A percentile compares a stretch with the other conserved stretches of the same genome.
These are phyloP conservation scores for Boeremia lycopersici DNA, from an alignment of 2,329 filamentous ascomycete species.

Conservation along the genomic window DNA sequence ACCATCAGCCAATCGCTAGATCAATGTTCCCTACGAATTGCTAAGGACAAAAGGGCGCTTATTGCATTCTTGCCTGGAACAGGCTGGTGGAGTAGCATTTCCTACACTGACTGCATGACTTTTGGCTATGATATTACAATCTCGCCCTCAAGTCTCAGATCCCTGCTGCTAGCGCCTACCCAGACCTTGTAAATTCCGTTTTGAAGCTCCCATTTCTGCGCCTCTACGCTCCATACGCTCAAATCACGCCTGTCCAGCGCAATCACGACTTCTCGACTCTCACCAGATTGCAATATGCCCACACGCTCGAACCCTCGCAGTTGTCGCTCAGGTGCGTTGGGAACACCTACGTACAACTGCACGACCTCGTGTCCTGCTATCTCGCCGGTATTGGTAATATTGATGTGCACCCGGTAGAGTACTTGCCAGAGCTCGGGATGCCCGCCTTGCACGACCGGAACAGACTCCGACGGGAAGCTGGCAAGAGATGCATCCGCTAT, in stretches of 20 bases:
- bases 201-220: slow-evolving; percentile 75
- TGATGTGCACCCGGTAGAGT: slow-evolving; percentile 68
- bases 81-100: too few species aligned
- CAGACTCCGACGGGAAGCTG: slow-evolving; percentile 18
- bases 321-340: slow-evolving; percentile 66
- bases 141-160: slow-evolving; percentile 32
- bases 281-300: slow-evolving; percentile 66
- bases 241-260: slow-evolving; percentile 77
- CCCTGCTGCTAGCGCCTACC: slow-evolving; percentile 46
- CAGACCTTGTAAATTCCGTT: slow-evolving; percentile 35
- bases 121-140: slow-evolving; percentile 15
- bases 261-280: slow-evolving; percentile 66
- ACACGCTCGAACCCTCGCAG: slow-evolving; percentile 83
- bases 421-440: slow-evolving; percentile 66
- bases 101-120: background rate
- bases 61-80: too few species aligned
- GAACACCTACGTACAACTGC: slow-evolving; percentile 69
- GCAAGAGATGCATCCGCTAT: slow-evolving; percentile 50
- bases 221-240: slow-evolving; percentile 78
- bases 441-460: slow-evolving; percentile 38
- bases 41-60: too few species aligned
- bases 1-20: too few species aligned
- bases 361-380: slow-evolving; percentile 71
- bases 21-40: too few species aligned
- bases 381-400: slow-evolving; percentile 71